These are phyloP conservation scores for Aspergillus piperis DNA, from an alignment of 2,329 filamentous ascomycete genomes.

Conservation along the genomic window DNA sequence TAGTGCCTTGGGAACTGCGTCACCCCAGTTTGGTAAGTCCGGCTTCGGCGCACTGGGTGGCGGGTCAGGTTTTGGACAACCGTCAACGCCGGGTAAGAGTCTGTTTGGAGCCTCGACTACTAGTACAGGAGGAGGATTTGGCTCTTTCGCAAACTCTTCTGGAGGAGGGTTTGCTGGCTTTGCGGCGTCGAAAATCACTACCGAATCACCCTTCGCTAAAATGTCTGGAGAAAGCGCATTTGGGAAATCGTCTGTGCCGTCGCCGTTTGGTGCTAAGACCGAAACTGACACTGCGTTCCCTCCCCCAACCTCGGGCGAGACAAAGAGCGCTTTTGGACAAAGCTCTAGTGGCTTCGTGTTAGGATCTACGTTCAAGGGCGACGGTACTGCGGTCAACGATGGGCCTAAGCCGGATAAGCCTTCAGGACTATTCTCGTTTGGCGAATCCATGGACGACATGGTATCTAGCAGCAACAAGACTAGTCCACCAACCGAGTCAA, in stretches of 20 bases:
- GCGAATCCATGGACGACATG: constrained; percentile 42
- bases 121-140: constrained; percentile 36
- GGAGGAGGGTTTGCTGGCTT: constrained; percentile 29
- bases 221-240: constrained; percentile 29
- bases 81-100: constrained; percentile 30
- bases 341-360: constrained; percentile 41
- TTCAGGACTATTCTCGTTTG: constrained; percentile 42
- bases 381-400: constrained; percentile 44
- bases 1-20: constrained; percentile 33
- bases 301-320: constrained; percentile 27
- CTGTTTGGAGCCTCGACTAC: constrained; percentile 25
- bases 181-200: constrained; percentile 25
- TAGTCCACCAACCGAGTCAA: constrained; percentile 37
- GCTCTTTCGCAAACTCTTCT: constrained; percentile 32
- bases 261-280: constrained; percentile 33
- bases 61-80: constrained; percentile 33
- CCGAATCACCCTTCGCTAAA: constrained; percentile 32
- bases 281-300: constrained; percentile 30
- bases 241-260: constrained; percentile 29
- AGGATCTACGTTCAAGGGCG: constrained; percentile 48
- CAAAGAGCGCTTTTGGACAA: constrained; percentile 34
- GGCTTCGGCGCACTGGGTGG: constrained; percentile 28
- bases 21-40: constrained; percentile 38
- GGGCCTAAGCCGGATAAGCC: constrained; percentile 40
- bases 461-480: constrained; percentile 37